Percentiles rank a stretch among this genome's conserved stretches.
Conservation (phyloP, 345 rosid genomes). For the Balakata baccata region DNA sequence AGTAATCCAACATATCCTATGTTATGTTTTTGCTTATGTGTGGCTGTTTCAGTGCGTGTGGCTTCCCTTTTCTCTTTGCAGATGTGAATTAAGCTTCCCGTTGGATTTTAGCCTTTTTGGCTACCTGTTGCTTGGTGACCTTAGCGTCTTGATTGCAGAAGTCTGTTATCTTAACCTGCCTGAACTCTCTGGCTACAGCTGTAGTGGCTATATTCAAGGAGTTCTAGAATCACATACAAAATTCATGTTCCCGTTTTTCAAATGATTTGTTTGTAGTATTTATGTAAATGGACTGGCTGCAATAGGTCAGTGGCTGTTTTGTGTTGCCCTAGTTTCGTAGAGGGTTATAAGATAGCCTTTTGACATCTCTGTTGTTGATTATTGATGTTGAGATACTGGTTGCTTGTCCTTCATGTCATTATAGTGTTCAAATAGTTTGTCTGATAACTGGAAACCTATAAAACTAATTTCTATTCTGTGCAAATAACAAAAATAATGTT, state of each 20-base stretch:
- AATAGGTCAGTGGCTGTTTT: background rate
- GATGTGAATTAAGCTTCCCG: background rate
- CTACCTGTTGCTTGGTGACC: background rate
- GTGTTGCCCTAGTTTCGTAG: background rate
- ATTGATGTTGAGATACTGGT: background rate
- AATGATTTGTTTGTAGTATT: background rate
- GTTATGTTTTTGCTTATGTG: background rate
- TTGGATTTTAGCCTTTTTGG: background rate
- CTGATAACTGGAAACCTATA: background rate
- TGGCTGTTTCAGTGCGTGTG: background rate
- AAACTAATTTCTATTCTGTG: background rate
- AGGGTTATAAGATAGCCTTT: background rate
- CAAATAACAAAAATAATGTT: background rate
- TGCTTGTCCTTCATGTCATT: background rate
- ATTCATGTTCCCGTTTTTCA: background rate
- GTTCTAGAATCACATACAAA: background rate
- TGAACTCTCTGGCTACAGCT: background rate
- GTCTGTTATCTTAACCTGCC: background rate
- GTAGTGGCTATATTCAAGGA: background rate
- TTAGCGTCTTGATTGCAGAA: background rate
- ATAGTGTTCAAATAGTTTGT: background rate
- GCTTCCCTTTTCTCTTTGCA: background rate
- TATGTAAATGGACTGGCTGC: background rate
- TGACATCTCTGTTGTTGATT: background rate
- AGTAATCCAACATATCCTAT: conserved; percentile 28